phyloP scores from a whole-genome alignment of 257 asterid genomes.

The Capsicum rhomboideum region DNA sequence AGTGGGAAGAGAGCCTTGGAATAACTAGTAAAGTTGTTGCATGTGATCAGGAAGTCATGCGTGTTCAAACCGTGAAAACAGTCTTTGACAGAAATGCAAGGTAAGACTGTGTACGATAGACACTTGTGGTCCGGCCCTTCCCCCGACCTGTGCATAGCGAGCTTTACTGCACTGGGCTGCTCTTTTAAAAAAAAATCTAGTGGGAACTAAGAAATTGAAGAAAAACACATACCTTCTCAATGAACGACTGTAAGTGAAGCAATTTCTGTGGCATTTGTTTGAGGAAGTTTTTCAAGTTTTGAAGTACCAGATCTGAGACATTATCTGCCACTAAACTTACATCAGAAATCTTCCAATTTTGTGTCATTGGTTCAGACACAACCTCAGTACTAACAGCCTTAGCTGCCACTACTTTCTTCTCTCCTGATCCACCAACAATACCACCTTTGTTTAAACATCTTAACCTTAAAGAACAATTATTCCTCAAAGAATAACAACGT shows the following conservation, averaged over 20 bases:
- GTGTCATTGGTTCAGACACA: constrained; percentile 31
- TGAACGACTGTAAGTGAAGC: constrained; percentile 29
- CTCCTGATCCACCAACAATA: constrained; percentile 10
- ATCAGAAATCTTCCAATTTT: constrained; percentile 16
- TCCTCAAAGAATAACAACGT: constrained; percentile 6
- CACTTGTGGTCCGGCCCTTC: too few relatives aligned
- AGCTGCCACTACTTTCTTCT: constrained; percentile 18
- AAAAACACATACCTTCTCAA: constrained; percentile 48
- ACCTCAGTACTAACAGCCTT: constrained; percentile 23
- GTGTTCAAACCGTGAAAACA: too few relatives aligned
- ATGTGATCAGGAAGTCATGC: too few relatives aligned
- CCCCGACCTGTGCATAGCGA: too few relatives aligned
- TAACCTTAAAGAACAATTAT: constrained; percentile 5
- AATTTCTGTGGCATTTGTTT: constrained; percentile 33
- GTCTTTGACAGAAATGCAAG: too few relatives aligned
- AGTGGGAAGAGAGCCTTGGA: too few relatives aligned
- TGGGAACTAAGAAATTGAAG: too few relatives aligned
- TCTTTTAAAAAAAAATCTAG: too few relatives aligned
- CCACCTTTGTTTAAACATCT: constrained; percentile 22
- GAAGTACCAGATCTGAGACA: constrained; percentile 17
- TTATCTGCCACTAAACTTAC: constrained; percentile 13
- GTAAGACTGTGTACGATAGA: too few relatives aligned
- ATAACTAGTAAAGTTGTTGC: too few relatives aligned
- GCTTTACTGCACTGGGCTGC: too few relatives aligned
- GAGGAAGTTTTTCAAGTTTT: constrained; percentile 15